phyloP scores from a whole-genome alignment of 202 grass and related monocot genomes.

The Elaeis oleifera region DNA sequence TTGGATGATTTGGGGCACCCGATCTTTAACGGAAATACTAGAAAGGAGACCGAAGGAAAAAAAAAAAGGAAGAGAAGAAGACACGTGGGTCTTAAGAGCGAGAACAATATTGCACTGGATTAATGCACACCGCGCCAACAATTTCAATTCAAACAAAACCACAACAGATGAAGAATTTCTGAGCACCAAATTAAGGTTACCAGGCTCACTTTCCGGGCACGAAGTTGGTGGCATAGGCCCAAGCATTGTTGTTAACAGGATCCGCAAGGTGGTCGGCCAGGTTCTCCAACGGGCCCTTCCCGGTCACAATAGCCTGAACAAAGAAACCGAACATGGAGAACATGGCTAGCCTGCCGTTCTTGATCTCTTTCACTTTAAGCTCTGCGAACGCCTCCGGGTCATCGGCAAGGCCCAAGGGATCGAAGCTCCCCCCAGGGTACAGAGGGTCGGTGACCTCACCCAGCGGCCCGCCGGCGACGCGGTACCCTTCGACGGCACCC shows the following conservation, averaged over 20 bases:
- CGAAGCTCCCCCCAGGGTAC: slow-evolving; percentile 52
- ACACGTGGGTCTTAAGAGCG: too few relatives aligned
- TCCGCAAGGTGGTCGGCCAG: slow-evolving; percentile 43
- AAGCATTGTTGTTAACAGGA: slow-evolving; percentile 51
- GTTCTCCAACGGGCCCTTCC: slow-evolving; percentile 48
- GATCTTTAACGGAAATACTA: too few relatives aligned
- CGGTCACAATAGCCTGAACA: slow-evolving; percentile 55
- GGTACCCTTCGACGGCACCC: slow-evolving; percentile 57
- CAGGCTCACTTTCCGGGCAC: slow-evolving; percentile 43
- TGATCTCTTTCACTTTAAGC: slow-evolving; percentile 61
- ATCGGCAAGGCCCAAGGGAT: slow-evolving; percentile 35
- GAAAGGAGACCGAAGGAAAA: too few relatives aligned
- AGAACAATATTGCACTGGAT: too few relatives aligned
- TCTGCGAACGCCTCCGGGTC: slow-evolving; percentile 47
- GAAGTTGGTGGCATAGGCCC: slow-evolving; percentile 53
- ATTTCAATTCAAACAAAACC: too few relatives aligned
- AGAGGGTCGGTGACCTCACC: slow-evolving; percentile 47
- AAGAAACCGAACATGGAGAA: slow-evolving; percentile 69
- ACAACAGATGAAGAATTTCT: too few relatives aligned
- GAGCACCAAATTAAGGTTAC: neutral
- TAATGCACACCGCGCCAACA: too few relatives aligned
- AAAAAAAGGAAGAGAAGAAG: too few relatives aligned
- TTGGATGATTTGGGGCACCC: too few relatives aligned
- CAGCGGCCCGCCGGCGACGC: slow-evolving; percentile 42
- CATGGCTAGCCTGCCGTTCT: slow-evolving; percentile 53